Base-by-base conservation (phyloP, 2,329 filamentous ascomycete species). In the Ophiosphaerella narmari region DNA sequence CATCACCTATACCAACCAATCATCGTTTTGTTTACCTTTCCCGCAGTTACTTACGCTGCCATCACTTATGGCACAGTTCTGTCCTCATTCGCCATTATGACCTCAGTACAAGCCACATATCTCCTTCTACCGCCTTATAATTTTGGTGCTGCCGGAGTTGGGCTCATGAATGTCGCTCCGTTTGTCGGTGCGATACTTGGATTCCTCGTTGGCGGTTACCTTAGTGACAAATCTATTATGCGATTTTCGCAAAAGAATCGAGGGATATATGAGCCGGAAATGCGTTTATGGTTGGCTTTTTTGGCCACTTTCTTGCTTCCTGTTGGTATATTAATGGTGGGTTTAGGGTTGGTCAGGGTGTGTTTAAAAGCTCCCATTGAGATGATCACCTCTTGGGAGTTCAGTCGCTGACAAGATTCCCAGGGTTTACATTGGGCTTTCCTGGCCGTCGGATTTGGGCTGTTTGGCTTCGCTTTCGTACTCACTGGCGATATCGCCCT, bases 221-320 rank as follows among this genome's bases (percentile, higher is more conserved):
- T 59, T 36, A 57, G 40, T 21, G 57, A 59, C 36, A 44, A 40
- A 29, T 44, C 14, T 3, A 73, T 75, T 32, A 16, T 77, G 1
- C 66, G 39, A 1, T 52, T 76, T 2, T 64, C 76, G 0, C 65
- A 63, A 23, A 58, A 71, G 7, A 75, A 75, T 39, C 57, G 60
- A 1, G 76, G 76, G 1, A 66, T 77, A 5, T 76, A 73, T 44
- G 77, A 80, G 39, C 77, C 77, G 0, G 76, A 80, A 49, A 75
- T 75, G 65, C 67, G 77, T 5, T 67, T 80, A 5, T 76, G 72
- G 71, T 49, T 75, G 26, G 65, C 70, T 46, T 56, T 75, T 40
- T 60, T 64, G 34, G 60, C 74, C 37, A 51, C 71, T 39, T 42
- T 65, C 45, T 46, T 72, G 57, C 39, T 74, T 53, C 65, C 70